Conservation (phyloP, 768 basidiomycete species). For the Mycena indigotica region DNA sequence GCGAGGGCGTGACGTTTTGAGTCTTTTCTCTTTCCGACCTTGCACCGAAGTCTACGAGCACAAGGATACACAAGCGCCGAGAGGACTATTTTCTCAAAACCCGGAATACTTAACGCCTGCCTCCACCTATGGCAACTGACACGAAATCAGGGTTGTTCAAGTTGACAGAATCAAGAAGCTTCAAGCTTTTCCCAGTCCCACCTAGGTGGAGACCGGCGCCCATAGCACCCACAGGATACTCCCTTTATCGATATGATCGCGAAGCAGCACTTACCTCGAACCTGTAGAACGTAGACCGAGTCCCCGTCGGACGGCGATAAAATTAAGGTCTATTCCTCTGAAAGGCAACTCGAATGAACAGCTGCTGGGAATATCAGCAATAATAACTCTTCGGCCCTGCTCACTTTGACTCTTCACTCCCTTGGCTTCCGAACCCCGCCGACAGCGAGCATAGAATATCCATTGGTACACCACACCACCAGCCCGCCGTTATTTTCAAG, state of each 20-base stretch:
- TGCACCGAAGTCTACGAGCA: too few relatives aligned
- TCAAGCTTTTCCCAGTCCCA: too few relatives aligned
- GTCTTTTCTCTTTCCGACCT: too few relatives aligned
- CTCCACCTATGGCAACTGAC: background rate
- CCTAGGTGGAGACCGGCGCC: too few relatives aligned
- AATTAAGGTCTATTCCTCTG: background rate
- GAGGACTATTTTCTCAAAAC: too few relatives aligned
- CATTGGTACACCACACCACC: background rate
- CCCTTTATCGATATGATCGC: background rate
- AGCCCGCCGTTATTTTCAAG: background rate
- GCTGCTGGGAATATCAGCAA: background rate
- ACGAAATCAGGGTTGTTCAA: background rate
- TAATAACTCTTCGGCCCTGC: background rate
- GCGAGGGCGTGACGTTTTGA: too few relatives aligned
- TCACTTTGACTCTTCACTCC: background rate
- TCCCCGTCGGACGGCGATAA: background rate
- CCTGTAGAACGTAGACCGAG: too few relatives aligned
- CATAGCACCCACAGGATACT: background rate
- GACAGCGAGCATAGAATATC: background rate
- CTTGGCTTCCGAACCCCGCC: background rate
- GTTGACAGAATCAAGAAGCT: background rate
- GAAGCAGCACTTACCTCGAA: background rate
- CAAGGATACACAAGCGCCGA: too few relatives aligned
- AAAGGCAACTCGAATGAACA: background rate
- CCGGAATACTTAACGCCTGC: too few relatives aligned